phyloP scores from a whole-genome alignment of 1,284 basidiomycete genomes.

The Pyrrhoderma lamaoense region DNA sequence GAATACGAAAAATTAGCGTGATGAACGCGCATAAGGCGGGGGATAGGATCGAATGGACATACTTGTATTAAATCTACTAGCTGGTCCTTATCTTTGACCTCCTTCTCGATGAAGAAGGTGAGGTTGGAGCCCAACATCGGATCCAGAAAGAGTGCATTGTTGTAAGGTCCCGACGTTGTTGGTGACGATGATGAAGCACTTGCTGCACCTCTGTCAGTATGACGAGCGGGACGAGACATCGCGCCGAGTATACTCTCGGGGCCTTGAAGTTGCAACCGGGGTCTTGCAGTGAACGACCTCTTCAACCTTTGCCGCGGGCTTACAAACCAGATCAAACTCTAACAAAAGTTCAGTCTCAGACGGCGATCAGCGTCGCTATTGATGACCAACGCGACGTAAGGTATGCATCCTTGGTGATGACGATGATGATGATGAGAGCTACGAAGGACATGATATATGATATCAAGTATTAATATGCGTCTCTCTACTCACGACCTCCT shows the following conservation, averaged over 20 bases:
- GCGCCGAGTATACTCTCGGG: constrained; percentile 9
- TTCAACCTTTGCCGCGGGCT: too few species aligned
- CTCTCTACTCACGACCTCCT: too few species aligned
- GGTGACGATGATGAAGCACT: constrained; percentile 4
- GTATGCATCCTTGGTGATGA: too few species aligned
- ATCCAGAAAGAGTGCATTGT: constrained; percentile 56
- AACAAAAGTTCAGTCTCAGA: too few species aligned
- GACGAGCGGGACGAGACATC: background rate
- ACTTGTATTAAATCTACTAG: constrained; percentile 60
- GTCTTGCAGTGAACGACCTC: too few species aligned
- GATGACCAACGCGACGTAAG: too few species aligned
- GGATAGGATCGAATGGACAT: constrained; percentile 17
- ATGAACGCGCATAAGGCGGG: constrained; percentile 1
- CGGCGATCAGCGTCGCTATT: too few species aligned
- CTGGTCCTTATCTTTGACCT: constrained; percentile 58
- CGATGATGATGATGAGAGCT: too few species aligned
- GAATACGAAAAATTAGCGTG: constrained; percentile 12
- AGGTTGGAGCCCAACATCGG: constrained; percentile 72
- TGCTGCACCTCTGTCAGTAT: background rate
- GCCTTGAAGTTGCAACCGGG: too few species aligned
- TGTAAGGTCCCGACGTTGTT: constrained; percentile 16
- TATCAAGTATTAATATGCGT: too few species aligned
- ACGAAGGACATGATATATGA: too few species aligned
- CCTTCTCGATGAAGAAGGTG: constrained; percentile 69
- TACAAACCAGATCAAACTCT: too few species aligned